phyloP scores from a whole-genome alignment of 192 early-diverging fungal species.

The Anaeromyces robustus region DNA sequence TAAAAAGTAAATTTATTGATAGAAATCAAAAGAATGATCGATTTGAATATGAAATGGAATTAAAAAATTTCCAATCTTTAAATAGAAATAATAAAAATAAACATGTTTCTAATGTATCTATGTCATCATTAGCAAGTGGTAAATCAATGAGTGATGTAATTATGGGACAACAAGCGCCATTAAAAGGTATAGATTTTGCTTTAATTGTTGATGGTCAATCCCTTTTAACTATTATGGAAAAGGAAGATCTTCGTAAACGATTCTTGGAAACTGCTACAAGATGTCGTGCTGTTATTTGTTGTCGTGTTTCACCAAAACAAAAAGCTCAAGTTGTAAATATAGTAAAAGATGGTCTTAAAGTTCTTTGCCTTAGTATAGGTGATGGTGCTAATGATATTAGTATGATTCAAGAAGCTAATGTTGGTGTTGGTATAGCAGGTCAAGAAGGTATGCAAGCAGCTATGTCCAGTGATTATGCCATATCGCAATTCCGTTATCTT shows the following conservation, averaged over 20 bases:
- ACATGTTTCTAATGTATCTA: background rate
- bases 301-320: conserved; percentile 88
- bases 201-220: conserved; percentile 89
- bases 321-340: conserved; percentile 88
- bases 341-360: conserved; percentile 66
- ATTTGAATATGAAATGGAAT: conserved; percentile 10
- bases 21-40: too few species aligned
- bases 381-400: conserved; percentile 95
- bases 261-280: conserved; percentile 59
- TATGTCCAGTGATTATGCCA: conserved; percentile 83
- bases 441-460: conserved; percentile 89
- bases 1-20: too few species aligned
- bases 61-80: background rate
- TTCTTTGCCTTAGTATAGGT: conserved; percentile 82
- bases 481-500: conserved; percentile 79
- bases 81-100: background rate
- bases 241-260: conserved; percentile 29
- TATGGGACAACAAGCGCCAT: conserved; percentile 6
- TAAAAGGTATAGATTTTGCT: background rate
- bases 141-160: conserved; percentile 16
- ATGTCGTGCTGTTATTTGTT: conserved; percentile 82
- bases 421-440: conserved; percentile 87
- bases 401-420: conserved; percentile 96
- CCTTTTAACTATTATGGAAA: conserved; percentile 55
- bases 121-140: background rate